These are phyloP conservation scores for Teratosphaeria pseudoeucalypti DNA, from an alignment of 2,329 filamentous ascomycete species.

Conservation along the genomic window DNA sequence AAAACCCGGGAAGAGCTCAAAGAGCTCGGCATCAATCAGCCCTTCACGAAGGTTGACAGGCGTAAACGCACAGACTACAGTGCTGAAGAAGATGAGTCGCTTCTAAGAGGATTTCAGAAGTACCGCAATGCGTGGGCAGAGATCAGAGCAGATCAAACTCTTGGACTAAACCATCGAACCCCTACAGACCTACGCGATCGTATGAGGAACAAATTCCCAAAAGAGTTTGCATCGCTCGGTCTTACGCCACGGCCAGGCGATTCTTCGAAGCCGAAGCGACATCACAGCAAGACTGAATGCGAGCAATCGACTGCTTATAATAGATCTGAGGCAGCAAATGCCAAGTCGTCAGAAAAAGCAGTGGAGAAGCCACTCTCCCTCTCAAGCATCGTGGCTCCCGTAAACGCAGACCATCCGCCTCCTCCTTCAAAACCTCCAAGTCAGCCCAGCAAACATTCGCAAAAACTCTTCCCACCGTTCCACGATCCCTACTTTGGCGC, in stretches of 20 bases:
- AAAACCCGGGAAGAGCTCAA: constrained; percentile 25
- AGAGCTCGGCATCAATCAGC: constrained; percentile 39
- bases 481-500: constrained; percentile 22
- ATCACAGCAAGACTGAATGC: not conserved
- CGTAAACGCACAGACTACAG: constrained; percentile 48
- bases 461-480: constrained; percentile 13
- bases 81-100: constrained; percentile 45
- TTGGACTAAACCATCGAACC: constrained; percentile 42
- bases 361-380: not conserved
- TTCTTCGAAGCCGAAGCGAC: not conserved
- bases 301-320: not conserved
- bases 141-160: constrained; percentile 45
- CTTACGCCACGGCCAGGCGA: constrained; percentile 27
- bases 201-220: constrained; percentile 49
- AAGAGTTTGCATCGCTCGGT: constrained; percentile 43
- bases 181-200: constrained; percentile 52
- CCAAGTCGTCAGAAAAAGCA: not conserved
- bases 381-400: not conserved
- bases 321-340: not conserved
- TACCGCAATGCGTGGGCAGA: constrained; percentile 51
- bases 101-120: constrained; percentile 48
- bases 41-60: constrained; percentile 40
- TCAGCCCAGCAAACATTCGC: constrained; percentile 1
- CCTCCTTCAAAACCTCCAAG: not conserved
- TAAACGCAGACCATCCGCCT: not conserved